Evolutionary conservation across 345 rosid species (phyloP), one percentile per base, ranked within the genome.

Genomic region (Arabidopsis arenosa): DNA sequence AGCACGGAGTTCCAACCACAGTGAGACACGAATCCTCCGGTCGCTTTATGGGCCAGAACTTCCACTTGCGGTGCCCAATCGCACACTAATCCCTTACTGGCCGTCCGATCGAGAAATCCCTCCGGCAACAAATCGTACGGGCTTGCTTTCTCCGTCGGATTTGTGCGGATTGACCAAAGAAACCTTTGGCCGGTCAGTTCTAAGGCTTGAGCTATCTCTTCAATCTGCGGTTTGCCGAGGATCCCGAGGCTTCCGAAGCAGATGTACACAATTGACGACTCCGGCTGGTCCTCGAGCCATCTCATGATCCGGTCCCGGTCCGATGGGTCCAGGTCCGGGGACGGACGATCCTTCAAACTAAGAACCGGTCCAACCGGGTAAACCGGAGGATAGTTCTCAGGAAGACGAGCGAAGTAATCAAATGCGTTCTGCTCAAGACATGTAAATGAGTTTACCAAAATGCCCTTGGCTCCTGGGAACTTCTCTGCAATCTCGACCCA

Each of bases 1-100:
- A 84, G 21, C n/a, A 68, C 36, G 0, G 86, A 85, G 75, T 82
- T 87, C 91, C 91, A 84, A 1, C 91, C 87, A 4, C 84, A 82
- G 18, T 87, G 89, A 12, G 89, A 83, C 7, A 87, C 75, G 26
- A 87, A 84, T 5, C 79, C 87, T 53, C 80, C 81, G 23, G 80
- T 61, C 2, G 89, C 73, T 0, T 32, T 69, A 36, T 85, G 85
- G 2, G 78, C 74, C 37, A 83, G 15, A 5, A 87, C 75, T 55
- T 80, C 79, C 56, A 75, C 77, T 60, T 85, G 83, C 4, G 84
- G 85, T 1, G 81, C 81, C 91, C 88, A 81, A 6, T 78, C 81
- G 44, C 84, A 75, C 2, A 82, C 43, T 7, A 69, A 1, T 40
- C 85, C 87, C 10, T 66, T 53, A 32, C 62, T 66, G 26, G 5